Percentiles rank a stretch among this genome's conserved stretches.
phyloP scores from a whole-genome alignment of 2,329 filamentous ascomycete genomes.

The Xylariaceae sp. region DNA sequence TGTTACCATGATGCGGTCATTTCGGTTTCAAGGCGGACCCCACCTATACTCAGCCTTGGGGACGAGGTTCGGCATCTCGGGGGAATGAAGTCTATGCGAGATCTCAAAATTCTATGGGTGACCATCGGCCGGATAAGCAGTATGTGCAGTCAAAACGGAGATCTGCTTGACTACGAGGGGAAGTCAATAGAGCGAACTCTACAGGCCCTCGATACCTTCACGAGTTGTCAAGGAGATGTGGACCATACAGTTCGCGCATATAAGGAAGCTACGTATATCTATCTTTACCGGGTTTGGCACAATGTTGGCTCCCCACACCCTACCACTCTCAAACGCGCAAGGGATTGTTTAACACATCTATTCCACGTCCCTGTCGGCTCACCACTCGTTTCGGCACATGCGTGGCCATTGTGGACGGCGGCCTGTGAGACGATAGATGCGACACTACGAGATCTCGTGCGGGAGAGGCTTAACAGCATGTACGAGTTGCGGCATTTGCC shows the following conservation, averaged over 20 bases:
- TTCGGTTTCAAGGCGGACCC: constrained; percentile 29
- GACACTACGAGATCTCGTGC: constrained; percentile 24
- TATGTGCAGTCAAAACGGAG: constrained; percentile 6
- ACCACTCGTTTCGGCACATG: constrained; percentile 30
- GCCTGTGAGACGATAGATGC: constrained; percentile 32
- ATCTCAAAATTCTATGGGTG: constrained; percentile 11
- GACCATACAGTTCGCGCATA: constrained; percentile 32
- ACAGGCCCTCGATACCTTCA: background rate
- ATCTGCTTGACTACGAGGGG: constrained; percentile 10
- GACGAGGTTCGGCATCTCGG: constrained; percentile 23
- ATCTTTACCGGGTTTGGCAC: constrained; percentile 32
- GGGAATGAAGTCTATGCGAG: constrained; percentile 2
- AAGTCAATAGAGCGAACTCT: constrained; percentile 7
- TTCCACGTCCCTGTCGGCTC: constrained; percentile 27
- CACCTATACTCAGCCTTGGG: constrained; percentile 23
- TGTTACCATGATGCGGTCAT: constrained; percentile 33
- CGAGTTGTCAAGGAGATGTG: constrained; percentile 16
- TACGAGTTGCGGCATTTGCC: constrained; percentile 31
- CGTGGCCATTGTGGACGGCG: constrained; percentile 34
- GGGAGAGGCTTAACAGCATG: constrained; percentile 28
- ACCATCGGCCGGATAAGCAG: constrained; percentile 15
- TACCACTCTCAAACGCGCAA: constrained; percentile 22
- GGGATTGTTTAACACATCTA: constrained; percentile 28
- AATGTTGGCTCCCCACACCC: constrained; percentile 25
- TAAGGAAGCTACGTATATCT: constrained; percentile 32